phyloP scores from a whole-genome alignment of 306 rosid genomes.

The Senna siamea region DNA sequence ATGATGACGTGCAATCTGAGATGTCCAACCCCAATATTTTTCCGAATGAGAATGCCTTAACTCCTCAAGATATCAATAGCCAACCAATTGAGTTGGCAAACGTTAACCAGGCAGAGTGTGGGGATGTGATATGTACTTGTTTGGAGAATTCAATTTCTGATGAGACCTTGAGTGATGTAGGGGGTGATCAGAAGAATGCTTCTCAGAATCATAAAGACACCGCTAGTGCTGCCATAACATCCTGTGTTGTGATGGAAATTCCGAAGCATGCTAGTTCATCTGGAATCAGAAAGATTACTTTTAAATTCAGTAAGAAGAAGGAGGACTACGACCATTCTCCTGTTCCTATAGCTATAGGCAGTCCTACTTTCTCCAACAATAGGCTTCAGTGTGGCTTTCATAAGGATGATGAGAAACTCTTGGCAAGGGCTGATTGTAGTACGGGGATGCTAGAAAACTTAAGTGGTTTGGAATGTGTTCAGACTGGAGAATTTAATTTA shows the following conservation, averaged over 20 bases:
- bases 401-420: slow-evolving; percentile 40
- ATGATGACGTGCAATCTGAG: slow-evolving; percentile 86
- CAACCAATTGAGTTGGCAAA: slow-evolving; percentile 56
- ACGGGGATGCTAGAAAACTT: slow-evolving; percentile 45
- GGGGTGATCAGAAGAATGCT: slow-evolving; percentile 43
- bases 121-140: slow-evolving; percentile 70
- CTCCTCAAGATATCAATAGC: slow-evolving; percentile 80
- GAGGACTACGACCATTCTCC: slow-evolving; percentile 48
- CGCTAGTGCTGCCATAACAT: slow-evolving; percentile 47
- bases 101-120: slow-evolving; percentile 64
- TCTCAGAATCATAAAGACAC: slow-evolving; percentile 45
- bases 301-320: slow-evolving; percentile 85
- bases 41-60: slow-evolving; percentile 58
- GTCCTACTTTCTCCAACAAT: slow-evolving; percentile 27
- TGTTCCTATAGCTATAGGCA: background rate
- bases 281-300: slow-evolving; percentile 87
- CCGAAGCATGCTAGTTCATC: slow-evolving; percentile 74
- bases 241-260: slow-evolving; percentile 80
- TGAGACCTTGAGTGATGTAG: slow-evolving; percentile 61
- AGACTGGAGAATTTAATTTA: slow-evolving; percentile 41
- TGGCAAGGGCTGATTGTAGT: slow-evolving; percentile 41
- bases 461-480: slow-evolving; percentile 43
- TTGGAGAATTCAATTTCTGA: slow-evolving; percentile 67
- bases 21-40: slow-evolving; percentile 74
- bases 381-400: slow-evolving; percentile 3